Evolutionary conservation across 1,284 basidiomycete species (phyloP), one percentile per base, ranked within the genome.

Genomic region (Tylopilus sp.): DNA sequence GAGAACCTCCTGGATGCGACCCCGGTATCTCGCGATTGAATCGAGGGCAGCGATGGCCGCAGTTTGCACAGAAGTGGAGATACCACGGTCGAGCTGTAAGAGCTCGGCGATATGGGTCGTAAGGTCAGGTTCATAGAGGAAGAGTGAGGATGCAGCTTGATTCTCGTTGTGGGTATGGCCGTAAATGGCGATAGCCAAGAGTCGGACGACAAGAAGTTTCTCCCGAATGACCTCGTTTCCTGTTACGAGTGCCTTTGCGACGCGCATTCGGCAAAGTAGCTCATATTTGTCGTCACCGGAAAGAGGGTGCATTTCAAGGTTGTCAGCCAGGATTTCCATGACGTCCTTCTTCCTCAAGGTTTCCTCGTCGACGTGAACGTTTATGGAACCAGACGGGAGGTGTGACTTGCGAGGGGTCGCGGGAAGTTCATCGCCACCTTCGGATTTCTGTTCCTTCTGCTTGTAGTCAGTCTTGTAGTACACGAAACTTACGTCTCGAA

Each of bases 81-180:
- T 76, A 30, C 76, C 76, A 39, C 76, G 77, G 61, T 92, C 88
- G 25, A 89, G 80, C 59, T 90, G 88, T 31, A 97, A 77, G 13
- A 99, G 76, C 59, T 96, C 92, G n/a, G 92, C 89, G 47, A 97
- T 76, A 60, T 95, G 89, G 2, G 77, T 74, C 54, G 95, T 84
- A 40, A 97, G 74, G 61, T 95, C 92, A 15, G 96, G 95, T 68
- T 99, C 96, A 64, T 94, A 96, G 18, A 97, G 76, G 73, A 98
- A 97, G 39, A 98, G 76, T 12, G 87, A 84, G 2, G 88, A 83
- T 49, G 84, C 79, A 4, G 90, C 89, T 61, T 85, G 80, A 26
- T 77, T 77, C 68, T 99, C 96, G 34, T 76, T 64, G 69, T 89
- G 82, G 47, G 87, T 92, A 66, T 91, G 89, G 18, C 86, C 88